Evolutionary conservation across 2,329 filamentous ascomycete genomes (phyloP).

Genomic region (Paracorniculantispora psalliotae): DNA sequence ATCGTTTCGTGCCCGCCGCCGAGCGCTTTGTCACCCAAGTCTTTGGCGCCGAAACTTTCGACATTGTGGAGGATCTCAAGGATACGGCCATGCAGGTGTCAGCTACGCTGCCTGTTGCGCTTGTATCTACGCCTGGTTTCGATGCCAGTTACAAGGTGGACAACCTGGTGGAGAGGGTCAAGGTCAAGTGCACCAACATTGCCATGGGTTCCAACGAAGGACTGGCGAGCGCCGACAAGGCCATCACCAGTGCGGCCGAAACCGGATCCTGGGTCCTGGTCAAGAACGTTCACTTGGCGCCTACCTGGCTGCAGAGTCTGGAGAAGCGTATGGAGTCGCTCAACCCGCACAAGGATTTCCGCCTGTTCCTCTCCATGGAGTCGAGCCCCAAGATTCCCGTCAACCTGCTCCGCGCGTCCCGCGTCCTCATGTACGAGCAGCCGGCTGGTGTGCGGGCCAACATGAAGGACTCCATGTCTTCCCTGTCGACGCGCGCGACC

Average conservation of each 20-base stretch:
- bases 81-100: constrained; percentile 80
- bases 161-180: constrained; percentile 78
- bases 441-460: constrained; percentile 94
- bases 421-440: constrained; percentile 96
- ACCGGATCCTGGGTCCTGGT: constrained; percentile 93
- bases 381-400: constrained; percentile 94
- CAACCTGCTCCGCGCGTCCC: constrained; percentile 86
- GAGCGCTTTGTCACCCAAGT: constrained; percentile 85
- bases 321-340: constrained; percentile 96
- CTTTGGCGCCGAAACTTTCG: constrained; percentile 78
- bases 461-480: constrained; percentile 95
- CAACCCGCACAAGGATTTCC: constrained; percentile 88
- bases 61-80: constrained; percentile 79
- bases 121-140: constrained; percentile 93
- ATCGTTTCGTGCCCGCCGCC: constrained; percentile 87
- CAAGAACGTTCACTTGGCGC: constrained; percentile 97
- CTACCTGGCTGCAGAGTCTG: constrained; percentile 92
- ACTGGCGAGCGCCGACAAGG: constrained; percentile 87
- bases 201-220: constrained; percentile 99
- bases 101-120: constrained; percentile 77
- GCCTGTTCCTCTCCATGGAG: constrained; percentile 97
- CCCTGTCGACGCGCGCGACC: constrained; percentile 67
- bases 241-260: constrained; percentile 86
- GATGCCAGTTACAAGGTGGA: constrained; percentile 99
- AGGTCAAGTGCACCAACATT: constrained; percentile 86